These are phyloP conservation scores for Fusarium devonianum DNA, from an alignment of 2,329 filamentous ascomycete species.

Conservation along the genomic window DNA sequence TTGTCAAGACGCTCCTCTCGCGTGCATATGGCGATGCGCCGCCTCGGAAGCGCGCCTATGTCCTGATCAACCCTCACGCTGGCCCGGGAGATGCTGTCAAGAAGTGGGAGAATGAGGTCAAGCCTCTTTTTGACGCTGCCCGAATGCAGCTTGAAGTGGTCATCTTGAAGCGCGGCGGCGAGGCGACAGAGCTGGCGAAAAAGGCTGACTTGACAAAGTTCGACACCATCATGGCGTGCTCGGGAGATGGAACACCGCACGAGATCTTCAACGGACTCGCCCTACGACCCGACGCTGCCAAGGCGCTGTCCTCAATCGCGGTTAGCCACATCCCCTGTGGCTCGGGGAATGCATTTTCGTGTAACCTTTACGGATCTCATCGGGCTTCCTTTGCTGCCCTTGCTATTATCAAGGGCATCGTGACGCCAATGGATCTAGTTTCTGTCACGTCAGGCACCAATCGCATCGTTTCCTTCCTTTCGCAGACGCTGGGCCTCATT, in stretches of 20 bases:
- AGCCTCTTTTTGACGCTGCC: slow-evolving; percentile 84
- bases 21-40: slow-evolving; percentile 75
- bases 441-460: slow-evolving; percentile 83
- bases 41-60: slow-evolving; percentile 78
- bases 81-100: slow-evolving; percentile 80
- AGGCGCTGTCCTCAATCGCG: slow-evolving; percentile 78
- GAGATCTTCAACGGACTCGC: slow-evolving; percentile 95
- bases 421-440: slow-evolving; percentile 84
- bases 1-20: slow-evolving; percentile 70
- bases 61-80: slow-evolving; percentile 90
- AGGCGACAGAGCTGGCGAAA: slow-evolving; percentile 80
- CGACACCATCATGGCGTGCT: slow-evolving; percentile 88
- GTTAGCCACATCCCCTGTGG: slow-evolving; percentile 91
- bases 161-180: slow-evolving; percentile 73
- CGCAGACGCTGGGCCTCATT: slow-evolving; percentile 87
- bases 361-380: slow-evolving; percentile 85
- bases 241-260: slow-evolving; percentile 89
- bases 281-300: slow-evolving; percentile 74
- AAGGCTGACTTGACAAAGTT: slow-evolving; percentile 79
- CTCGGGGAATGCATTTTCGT: slow-evolving; percentile 91
- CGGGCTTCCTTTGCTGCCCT: slow-evolving; percentile 79
- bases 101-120: slow-evolving; percentile 76
- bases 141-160: slow-evolving; percentile 78
- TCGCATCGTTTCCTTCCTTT: slow-evolving; percentile 85
- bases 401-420: slow-evolving; percentile 83